These are phyloP conservation scores for Penicillium sp. DNA, from an alignment of 2,329 filamentous ascomycete species.

Conservation along the genomic window DNA sequence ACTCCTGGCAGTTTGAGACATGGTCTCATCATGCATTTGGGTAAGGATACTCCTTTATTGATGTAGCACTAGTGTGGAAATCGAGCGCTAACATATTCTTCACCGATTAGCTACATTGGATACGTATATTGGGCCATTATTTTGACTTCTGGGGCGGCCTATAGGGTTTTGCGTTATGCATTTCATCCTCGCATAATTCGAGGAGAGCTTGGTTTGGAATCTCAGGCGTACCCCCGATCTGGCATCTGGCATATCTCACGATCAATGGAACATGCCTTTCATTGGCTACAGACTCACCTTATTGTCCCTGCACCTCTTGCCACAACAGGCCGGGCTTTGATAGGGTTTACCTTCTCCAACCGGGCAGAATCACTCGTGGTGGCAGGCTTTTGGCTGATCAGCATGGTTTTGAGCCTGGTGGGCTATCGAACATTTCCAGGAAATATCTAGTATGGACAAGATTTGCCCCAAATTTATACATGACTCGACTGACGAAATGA, in stretches of 20 bases:
- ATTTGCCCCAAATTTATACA: neutral
- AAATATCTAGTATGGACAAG: constrained; percentile 45
- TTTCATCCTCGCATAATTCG: constrained; percentile 11
- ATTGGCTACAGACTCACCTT: constrained; percentile 39
- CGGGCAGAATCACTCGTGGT: constrained; percentile 47
- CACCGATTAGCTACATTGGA: constrained; percentile 19
- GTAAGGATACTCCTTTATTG: constrained; percentile 21
- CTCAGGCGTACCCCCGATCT: constrained; percentile 4
- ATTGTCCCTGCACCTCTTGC: constrained; percentile 44
- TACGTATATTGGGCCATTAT: constrained; percentile 42
- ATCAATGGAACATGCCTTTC: constrained; percentile 10
- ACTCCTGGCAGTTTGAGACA: constrained; percentile 31
- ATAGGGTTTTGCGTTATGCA: constrained; percentile 27
- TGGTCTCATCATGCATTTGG: constrained; percentile 38
- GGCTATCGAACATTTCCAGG: constrained; percentile 44
- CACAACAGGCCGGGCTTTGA: constrained; percentile 39
- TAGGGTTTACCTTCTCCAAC: constrained; percentile 47
- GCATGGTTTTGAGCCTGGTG: constrained; percentile 42
- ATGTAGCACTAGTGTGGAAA: neutral
- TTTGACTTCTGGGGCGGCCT: constrained; percentile 32
- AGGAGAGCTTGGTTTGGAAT: neutral
- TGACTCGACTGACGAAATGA: constrained; percentile 4
- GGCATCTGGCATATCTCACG: neutral
- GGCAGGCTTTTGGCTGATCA: constrained; percentile 44
- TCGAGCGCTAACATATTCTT: neutral